A percentile compares a stretch with the other conserved stretches of the same genome.
Evolutionary conservation across 805 yeast species (phyloP).

Genomic region (Teunomyces stri): DNA sequence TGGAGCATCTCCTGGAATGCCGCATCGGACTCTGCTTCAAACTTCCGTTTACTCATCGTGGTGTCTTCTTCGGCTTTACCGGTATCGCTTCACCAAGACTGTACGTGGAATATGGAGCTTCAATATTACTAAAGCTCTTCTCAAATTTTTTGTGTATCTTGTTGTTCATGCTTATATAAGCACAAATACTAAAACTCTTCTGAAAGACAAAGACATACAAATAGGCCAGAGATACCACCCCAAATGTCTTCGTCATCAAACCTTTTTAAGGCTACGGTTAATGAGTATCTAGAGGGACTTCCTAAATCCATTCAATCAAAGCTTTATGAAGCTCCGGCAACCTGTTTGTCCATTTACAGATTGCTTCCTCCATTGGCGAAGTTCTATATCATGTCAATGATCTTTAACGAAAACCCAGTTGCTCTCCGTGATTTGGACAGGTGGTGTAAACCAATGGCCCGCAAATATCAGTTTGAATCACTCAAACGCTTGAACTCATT

Average conservation of each 20-base stretch:
- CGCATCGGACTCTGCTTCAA: slow-evolving; percentile 42
- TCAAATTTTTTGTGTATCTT: slow-evolving; percentile 1
- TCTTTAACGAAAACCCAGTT: slow-evolving; percentile 75
- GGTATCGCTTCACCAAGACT: neutral
- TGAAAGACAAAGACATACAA: too few species aligned
- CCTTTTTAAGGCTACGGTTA: slow-evolving; percentile 67
- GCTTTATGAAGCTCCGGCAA: slow-evolving; percentile 80
- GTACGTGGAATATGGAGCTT: neutral
- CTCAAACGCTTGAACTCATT: slow-evolving; percentile 71
- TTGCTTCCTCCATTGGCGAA: slow-evolving; percentile 87
- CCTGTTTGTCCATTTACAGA: slow-evolving; percentile 91
- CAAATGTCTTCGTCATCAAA: slow-evolving; percentile 17
- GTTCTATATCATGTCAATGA: slow-evolving; percentile 80
- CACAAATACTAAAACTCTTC: neutral
- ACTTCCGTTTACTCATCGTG: slow-evolving; percentile 1
- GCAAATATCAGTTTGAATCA: slow-evolving; percentile 68
- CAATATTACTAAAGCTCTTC: slow-evolving; percentile 5
- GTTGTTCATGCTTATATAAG: slow-evolving; percentile 1
- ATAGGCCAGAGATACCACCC: neutral
- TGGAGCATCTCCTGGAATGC: slow-evolving; percentile 73
- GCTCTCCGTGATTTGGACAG: slow-evolving; percentile 64
- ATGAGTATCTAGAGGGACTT: slow-evolving; percentile 84
- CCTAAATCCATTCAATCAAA: slow-evolving; percentile 84
- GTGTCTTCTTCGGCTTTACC: neutral
- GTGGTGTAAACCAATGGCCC: slow-evolving; percentile 68